These are phyloP conservation scores for Flaveria floridana DNA, from an alignment of 140 eudicot species.

Conservation along the genomic window DNA sequence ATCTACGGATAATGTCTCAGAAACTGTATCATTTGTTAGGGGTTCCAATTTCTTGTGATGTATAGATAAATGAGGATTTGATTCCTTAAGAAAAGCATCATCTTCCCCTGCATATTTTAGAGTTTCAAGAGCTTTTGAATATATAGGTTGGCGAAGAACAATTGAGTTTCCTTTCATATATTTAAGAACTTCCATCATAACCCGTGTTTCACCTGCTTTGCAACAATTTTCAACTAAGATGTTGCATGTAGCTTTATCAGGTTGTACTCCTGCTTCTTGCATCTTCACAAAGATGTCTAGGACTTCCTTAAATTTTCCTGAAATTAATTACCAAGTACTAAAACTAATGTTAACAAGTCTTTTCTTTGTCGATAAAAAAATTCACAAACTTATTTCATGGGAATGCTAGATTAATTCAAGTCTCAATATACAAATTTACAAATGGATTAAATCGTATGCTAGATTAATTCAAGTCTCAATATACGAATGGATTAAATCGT, in stretches of 20 bases:
- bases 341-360: slow-evolving; percentile 14
- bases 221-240: slow-evolving; percentile 65
- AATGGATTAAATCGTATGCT: too few species aligned
- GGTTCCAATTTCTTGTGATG: slow-evolving; percentile 30
- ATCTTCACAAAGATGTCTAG: slow-evolving; percentile 71
- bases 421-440: too few species aligned
- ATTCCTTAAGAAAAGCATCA: slow-evolving; percentile 57
- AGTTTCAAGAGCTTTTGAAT: slow-evolving; percentile 54
- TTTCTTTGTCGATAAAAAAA: slow-evolving; percentile 4
- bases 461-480: too few species aligned
- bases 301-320: slow-evolving; percentile 66
- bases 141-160: slow-evolving; percentile 73
- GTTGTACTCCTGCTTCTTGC: slow-evolving; percentile 89
- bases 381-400: background rate
- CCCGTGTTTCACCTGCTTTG: slow-evolving; percentile 58
- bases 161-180: slow-evolving; percentile 75
- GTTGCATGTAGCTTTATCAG: slow-evolving; percentile 96
- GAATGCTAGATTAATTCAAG: too few species aligned
- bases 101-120: slow-evolving; percentile 49
- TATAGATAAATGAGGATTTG: slow-evolving; percentile 61
- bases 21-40: slow-evolving; percentile 10
- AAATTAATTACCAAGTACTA: background rate
- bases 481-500: too few species aligned
- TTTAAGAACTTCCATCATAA: slow-evolving; percentile 58
- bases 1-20: slow-evolving; percentile 41